Percentiles rank a stretch among this genome's conserved stretches.
These are phyloP conservation scores for Geotrichum candidum DNA, from an alignment of 1,139 yeast genomes.

Conservation along the genomic window DNA sequence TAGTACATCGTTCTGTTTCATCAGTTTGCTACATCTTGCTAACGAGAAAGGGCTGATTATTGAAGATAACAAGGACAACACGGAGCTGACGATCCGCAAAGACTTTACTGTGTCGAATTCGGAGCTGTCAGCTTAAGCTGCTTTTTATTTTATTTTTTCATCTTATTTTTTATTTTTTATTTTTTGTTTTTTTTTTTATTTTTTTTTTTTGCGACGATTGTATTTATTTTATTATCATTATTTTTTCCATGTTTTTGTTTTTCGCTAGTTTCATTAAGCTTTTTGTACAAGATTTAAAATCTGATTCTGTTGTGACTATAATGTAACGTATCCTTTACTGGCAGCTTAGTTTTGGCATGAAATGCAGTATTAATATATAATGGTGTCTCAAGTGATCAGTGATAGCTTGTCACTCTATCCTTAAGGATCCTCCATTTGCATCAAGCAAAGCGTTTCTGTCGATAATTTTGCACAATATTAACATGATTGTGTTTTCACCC, in stretches of 20 bases:
- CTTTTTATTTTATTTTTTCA: neutral
- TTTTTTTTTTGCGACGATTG: neutral
- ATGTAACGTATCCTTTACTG: too few relatives aligned
- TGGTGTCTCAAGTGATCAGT: too few relatives aligned
- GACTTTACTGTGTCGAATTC: slow-evolving; percentile 23
- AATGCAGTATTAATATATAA: too few relatives aligned
- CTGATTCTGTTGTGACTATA: too few relatives aligned
- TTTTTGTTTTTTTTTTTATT: neutral
- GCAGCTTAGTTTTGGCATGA: too few relatives aligned
- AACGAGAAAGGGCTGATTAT: slow-evolving; percentile 77
- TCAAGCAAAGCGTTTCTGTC: too few relatives aligned
- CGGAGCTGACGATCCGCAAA: slow-evolving; percentile 48
- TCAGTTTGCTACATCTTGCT: slow-evolving; percentile 78
- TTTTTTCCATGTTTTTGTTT: neutral
- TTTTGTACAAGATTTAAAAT: too few relatives aligned
- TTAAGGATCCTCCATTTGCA: too few relatives aligned
- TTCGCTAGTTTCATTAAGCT: neutral
- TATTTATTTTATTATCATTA: neutral
- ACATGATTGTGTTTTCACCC: too few relatives aligned
- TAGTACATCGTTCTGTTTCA: slow-evolving; percentile 83
- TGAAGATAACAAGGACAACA: slow-evolving; percentile 48
- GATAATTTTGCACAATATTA: too few relatives aligned
- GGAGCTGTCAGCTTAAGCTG: slow-evolving; percentile 17
- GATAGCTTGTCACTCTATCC: too few relatives aligned
- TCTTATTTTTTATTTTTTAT: neutral